A percentile compares a stretch with the other conserved stretches of the same genome.
phyloP scores from a whole-genome alignment of 1,284 basidiomycete genomes.

The Ceraceosorus guamensis region DNA sequence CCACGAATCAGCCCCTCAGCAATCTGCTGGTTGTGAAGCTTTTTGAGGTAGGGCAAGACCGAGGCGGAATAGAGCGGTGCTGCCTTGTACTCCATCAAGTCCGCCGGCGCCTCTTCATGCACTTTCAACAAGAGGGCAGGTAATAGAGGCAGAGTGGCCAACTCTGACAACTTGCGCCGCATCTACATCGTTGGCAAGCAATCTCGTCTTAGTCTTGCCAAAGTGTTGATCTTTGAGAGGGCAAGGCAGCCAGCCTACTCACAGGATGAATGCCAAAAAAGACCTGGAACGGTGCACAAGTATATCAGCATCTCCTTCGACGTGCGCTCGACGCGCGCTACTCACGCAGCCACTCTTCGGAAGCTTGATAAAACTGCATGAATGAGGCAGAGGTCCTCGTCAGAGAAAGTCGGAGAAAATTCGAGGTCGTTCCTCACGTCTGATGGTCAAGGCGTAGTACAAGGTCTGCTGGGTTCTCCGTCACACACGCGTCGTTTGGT shows the following conservation, averaged over 20 bases:
- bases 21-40: slow-evolving; percentile 49
- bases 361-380: slow-evolving; percentile 48
- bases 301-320: too few species aligned
- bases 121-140: slow-evolving; percentile 50
- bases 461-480: slow-evolving; percentile 19
- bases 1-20: slow-evolving; percentile 48
- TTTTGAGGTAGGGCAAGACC: slow-evolving; percentile 50
- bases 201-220: too few species aligned
- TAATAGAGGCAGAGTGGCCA: slow-evolving; percentile 50
- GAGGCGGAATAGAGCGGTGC: slow-evolving; percentile 46
- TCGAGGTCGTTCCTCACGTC: slow-evolving; percentile 30
- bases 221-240: too few species aligned
- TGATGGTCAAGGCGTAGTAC: slow-evolving; percentile 42
- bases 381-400: too few species aligned
- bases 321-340: too few species aligned
- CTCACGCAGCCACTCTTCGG: slow-evolving; percentile 48
- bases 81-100: slow-evolving; percentile 51
- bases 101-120: slow-evolving; percentile 46
- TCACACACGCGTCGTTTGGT: slow-evolving; percentile 4
- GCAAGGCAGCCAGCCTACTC: too few species aligned
- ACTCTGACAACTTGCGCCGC: slow-evolving; percentile 47
- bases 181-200: slow-evolving; percentile 15
- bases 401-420: too few species aligned
- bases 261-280: slow-evolving; percentile 52
- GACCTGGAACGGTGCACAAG: background rate